Conservation (phyloP, 2,329 filamentous ascomycete genomes). For the Sarocladium kiliense region DNA sequence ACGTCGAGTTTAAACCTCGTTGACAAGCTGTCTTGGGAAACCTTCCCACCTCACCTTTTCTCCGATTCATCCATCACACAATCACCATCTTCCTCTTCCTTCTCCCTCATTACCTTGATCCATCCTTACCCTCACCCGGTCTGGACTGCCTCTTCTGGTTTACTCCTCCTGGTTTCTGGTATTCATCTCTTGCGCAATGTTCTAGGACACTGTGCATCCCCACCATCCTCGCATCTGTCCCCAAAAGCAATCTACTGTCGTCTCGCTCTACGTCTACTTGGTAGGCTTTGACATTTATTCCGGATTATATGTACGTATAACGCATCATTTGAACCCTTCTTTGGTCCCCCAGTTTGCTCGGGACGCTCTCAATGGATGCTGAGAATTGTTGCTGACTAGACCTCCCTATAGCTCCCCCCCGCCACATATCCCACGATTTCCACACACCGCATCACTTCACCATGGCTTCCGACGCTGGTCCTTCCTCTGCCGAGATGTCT, state of each 20-base stretch:
- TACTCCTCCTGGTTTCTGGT: constrained; percentile 34
- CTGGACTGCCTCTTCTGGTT: constrained; percentile 26
- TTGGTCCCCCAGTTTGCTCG: background rate
- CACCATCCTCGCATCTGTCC: constrained; percentile 3
- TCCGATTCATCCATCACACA: constrained; percentile 20
- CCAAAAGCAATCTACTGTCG: background rate
- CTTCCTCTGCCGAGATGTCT: constrained; percentile 40
- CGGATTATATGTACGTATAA: background rate
- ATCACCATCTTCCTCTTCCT: constrained; percentile 19
- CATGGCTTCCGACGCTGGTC: constrained; percentile 35
- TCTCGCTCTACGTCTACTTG: background rate
- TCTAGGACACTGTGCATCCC: constrained; percentile 24
- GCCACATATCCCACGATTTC: constrained; percentile 12
- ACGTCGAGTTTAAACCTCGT: constrained; percentile 10
- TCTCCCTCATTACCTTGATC: constrained; percentile 20
- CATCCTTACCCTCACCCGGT: constrained; percentile 13
- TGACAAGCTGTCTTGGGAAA: constrained; percentile 21
- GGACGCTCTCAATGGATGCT: background rate
- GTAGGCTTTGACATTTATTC: background rate
- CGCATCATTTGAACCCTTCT: background rate
- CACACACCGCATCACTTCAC: constrained; percentile 16
- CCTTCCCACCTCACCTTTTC: constrained; percentile 36
- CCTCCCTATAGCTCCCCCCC: background rate
- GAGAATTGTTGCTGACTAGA: background rate
- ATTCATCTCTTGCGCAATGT: constrained; percentile 31